Evolutionary conservation across 768 basidiomycete genomes (phyloP).

Genomic region (Austroboletus festivus): DNA sequence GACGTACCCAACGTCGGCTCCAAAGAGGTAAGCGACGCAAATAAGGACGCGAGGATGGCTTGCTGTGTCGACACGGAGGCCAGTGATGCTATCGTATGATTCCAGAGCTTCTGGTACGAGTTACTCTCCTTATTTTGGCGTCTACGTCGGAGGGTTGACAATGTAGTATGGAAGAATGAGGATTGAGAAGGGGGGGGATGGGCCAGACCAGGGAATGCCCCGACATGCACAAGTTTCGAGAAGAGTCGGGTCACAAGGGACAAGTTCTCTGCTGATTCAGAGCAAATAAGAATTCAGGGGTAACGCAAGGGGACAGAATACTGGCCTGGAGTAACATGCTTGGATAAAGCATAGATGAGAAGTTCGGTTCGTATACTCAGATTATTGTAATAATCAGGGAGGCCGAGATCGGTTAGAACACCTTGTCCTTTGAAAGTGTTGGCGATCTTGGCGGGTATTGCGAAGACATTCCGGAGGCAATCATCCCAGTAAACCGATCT

Average conservation of each 20-base stretch:
- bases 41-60: constrained; percentile 57
- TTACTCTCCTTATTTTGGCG: constrained; percentile 23
- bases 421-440: constrained; percentile 56
- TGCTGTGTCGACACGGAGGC: constrained; percentile 53
- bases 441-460: constrained; percentile 74
- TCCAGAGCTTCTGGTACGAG: constrained; percentile 52
- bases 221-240: constrained; percentile 63
- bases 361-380: constrained; percentile 52
- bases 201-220: constrained; percentile 55
- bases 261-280: constrained; percentile 35
- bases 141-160: constrained; percentile 47
- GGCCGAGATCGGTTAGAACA: constrained; percentile 50
- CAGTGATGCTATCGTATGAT: constrained; percentile 41
- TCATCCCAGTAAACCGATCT: constrained; percentile 67
- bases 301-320: constrained; percentile 5
- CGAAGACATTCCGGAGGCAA: constrained; percentile 58
- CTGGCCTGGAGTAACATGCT: constrained; percentile 41
- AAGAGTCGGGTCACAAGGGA: constrained; percentile 48
- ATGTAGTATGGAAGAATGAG: constrained; percentile 61
- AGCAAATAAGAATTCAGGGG: constrained; percentile 20
- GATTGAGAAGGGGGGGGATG: constrained; percentile 57
- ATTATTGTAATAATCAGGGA: constrained; percentile 53
- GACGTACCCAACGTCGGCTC: constrained; percentile 33
- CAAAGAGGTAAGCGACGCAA: constrained; percentile 42
- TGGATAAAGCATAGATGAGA: constrained; percentile 46